Evolutionary conservation across 495 filamentous ascomycete species (phyloP), one percentile per base, ranked within the genome.

Genomic region (Chaetomidium leptoderma): DNA sequence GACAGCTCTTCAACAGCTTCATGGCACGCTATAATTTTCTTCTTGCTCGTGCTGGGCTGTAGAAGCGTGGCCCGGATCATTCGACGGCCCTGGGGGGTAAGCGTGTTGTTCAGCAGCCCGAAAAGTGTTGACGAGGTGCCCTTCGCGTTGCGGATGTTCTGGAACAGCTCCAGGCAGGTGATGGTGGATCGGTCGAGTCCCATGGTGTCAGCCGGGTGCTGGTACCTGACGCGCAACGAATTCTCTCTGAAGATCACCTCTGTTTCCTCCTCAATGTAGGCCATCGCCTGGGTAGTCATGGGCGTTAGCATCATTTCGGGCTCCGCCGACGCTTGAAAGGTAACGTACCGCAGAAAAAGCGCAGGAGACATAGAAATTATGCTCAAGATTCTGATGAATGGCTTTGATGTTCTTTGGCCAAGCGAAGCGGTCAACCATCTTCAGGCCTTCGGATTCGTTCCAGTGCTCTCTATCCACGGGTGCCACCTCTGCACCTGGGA

Each of bases 151-250:
- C 60, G 87, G 2, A 91, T 68, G 61, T 96, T 97, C 68, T 96
- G 90, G 8, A 97, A 86, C 23, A 98, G 77, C 70, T 97, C 93
- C 14, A 98, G 76, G 10, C 88, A 88, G 14, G 83, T 79, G 33
- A 95, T 87, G 2, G 95, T 93, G 11, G 88, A 84, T 1, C 91
- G 78, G 67, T 97, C 93, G 60, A 97, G 91, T 74, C 92, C 88
- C 93, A 98, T 96, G 0, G 90, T 87, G 19, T 91, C 89, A 66
- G 95, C 87, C 2, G 91, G 91, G n/a, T 89, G 86, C 65, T 89
- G 84, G 62, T 92, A 96, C 60, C 84, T 87, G 65, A 97, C 87
- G 2, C 90, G 84, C 29, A 98, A 79, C 17, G 91, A 90, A 64
- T 92, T 88, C 40, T 80, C 77, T 9, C 81, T 74, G 63, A 97